Evolutionary conservation across 2,329 filamentous ascomycete genomes (phyloP).

Genomic region (Trichoderma sp.): DNA sequence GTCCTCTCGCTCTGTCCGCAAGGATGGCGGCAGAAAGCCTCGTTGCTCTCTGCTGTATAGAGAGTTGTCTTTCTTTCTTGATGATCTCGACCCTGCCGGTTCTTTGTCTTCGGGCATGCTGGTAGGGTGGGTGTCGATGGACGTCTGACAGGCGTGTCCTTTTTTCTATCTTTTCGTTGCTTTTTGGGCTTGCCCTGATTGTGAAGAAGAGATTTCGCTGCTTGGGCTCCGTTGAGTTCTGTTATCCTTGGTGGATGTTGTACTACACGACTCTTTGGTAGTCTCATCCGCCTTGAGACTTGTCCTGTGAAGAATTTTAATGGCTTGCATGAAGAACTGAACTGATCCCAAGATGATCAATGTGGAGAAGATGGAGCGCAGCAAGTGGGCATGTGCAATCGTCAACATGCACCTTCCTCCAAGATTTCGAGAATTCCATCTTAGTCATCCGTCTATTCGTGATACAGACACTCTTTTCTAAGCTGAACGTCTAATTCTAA

Average conservation of each 20-base stretch:
- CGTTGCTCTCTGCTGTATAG: constrained; percentile 63
- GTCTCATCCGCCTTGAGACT: too few species aligned
- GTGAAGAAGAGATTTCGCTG: constrained; percentile 53
- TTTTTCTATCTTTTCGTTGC: constrained; percentile 59
- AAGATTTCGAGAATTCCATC: background rate
- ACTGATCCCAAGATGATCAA: too few species aligned
- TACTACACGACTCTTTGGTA: too few species aligned
- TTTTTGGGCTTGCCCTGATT: constrained; percentile 49
- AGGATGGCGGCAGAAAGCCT: constrained; percentile 56
- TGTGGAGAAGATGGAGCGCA: too few species aligned
- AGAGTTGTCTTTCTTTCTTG: constrained; percentile 67
- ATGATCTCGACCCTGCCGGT: constrained; percentile 85
- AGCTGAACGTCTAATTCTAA: background rate
- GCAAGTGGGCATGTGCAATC: background rate
- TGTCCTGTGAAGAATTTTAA: too few species aligned
- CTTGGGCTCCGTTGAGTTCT: too few species aligned
- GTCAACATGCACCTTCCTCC: background rate
- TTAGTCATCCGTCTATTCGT: constrained; percentile 2
- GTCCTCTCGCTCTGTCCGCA: constrained; percentile 63
- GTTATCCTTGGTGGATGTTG: too few species aligned
- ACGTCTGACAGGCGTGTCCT: constrained; percentile 78
- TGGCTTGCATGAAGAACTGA: too few species aligned
- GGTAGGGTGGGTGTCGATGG: constrained; percentile 80
- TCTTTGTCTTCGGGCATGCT: constrained; percentile 76
- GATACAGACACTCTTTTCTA: background rate